These are phyloP conservation scores for Lepidium africanum DNA, from an alignment of 345 rosid species.

Conservation along the genomic window DNA sequence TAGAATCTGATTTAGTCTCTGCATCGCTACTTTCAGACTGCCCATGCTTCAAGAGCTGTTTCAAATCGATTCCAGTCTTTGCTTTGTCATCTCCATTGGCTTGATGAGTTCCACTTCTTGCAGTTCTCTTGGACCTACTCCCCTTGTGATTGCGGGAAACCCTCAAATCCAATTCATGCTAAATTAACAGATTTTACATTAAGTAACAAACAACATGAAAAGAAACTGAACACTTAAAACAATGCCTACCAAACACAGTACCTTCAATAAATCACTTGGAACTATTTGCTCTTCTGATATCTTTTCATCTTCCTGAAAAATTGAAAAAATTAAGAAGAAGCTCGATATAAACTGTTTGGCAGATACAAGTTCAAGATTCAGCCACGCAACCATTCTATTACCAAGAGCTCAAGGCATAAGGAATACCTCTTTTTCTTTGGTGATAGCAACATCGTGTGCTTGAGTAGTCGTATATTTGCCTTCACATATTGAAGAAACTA, in stretches of 20 bases:
- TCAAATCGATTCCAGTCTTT: background rate
- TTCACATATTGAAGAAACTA: constrained; percentile 45
- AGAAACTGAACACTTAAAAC: background rate
- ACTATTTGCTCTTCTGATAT: constrained; percentile 1
- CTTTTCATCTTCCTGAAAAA: constrained; percentile 22
- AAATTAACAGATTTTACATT: constrained; percentile 18
- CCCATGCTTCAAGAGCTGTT: constrained; percentile 23
- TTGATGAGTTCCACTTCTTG: background rate
- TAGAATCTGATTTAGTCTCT: constrained; percentile 22
- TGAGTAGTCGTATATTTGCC: constrained; percentile 20
- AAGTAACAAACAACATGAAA: background rate
- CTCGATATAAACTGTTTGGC: background rate
- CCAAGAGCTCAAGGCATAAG: background rate
- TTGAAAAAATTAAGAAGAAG: background rate
- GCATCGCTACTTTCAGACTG: constrained; percentile 28
- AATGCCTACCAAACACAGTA: constrained; percentile 8
- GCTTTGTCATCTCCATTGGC: constrained; percentile 11
- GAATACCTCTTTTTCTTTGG: constrained; percentile 42
- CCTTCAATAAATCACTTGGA: constrained; percentile 15
- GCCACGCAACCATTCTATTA: constrained; percentile 1
- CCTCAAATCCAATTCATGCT: constrained; percentile 10
- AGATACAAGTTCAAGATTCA: constrained; percentile 15
- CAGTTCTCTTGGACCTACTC: constrained; percentile 13
- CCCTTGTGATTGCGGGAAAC: background rate
- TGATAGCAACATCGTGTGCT: constrained; percentile 16